Evolutionary conservation across 441 rosid genomes (phyloP).

Genomic region (Viola pubescens): DNA sequence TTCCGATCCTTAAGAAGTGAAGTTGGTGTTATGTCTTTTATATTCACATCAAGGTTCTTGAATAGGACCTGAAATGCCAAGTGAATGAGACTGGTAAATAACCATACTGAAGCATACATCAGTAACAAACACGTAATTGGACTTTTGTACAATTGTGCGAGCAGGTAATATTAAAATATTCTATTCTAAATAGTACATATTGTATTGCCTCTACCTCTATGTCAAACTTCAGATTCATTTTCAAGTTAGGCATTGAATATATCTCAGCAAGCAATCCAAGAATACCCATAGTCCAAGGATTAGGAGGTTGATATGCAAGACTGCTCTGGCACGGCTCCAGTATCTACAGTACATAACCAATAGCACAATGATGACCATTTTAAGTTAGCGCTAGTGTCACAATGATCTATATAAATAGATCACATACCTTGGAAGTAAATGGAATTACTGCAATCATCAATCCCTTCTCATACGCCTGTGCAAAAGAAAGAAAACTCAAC

Average conservation of each 20-base stretch:
- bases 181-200: no score
- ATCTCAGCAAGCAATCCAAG: conserved; percentile 93
- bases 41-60: conserved; percentile 84
- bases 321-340: conserved; percentile 98
- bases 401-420: neutral
- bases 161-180: no score
- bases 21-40: conserved; percentile 86
- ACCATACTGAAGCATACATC: neutral
- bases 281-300: conserved; percentile 99
- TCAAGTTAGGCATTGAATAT: conserved; percentile 92
- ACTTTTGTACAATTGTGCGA: no score
- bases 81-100: neutral
- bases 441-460: conserved; percentile 99
- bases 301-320: conserved; percentile 95
- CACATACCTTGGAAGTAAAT: conserved; percentile 87
- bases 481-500: conserved; percentile 6
- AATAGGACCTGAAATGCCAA: conserved; percentile 62
- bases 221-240: conserved; percentile 99
- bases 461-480: conserved; percentile 98
- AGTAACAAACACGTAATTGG: no score
- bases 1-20: conserved; percentile 90
- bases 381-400: conserved; percentile 15
- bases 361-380: conserved; percentile 1
- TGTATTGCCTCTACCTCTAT: conserved; percentile 58
- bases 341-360: conserved; percentile 37